phyloP scores from a whole-genome alignment of 176 grass and related monocot genomes.

The Calamus simplicifolius region DNA sequence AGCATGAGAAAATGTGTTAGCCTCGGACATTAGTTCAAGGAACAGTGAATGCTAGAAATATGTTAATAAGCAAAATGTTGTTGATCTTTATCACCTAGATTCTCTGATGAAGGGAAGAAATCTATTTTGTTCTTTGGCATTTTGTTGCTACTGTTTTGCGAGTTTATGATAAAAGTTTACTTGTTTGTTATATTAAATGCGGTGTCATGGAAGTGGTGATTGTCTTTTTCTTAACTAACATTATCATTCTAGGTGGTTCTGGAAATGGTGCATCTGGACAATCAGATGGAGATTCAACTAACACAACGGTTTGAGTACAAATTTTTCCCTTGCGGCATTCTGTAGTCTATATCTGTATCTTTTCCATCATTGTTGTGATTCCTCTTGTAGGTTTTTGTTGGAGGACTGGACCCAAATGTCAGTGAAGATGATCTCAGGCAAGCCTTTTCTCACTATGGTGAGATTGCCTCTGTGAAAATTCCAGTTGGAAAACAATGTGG shows the following conservation, averaged over 20 bases:
- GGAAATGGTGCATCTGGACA: conserved; percentile 53
- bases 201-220: neutral
- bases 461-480: conserved; percentile 91
- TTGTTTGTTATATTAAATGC: too few species aligned
- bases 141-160: too few species aligned
- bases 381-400: conserved; percentile 82
- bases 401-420: conserved; percentile 82
- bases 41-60: too few species aligned
- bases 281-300: conserved; percentile 78
- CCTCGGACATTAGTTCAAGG: too few species aligned
- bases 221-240: neutral
- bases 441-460: conserved; percentile 75
- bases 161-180: too few species aligned
- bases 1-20: too few species aligned
- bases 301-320: conserved; percentile 79
- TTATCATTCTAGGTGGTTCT: conserved; percentile 50
- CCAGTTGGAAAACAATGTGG: conserved; percentile 93
- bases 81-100: too few species aligned
- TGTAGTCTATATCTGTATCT: conserved; percentile 5
- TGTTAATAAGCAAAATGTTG: too few species aligned
- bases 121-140: too few species aligned
- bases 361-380: conserved; percentile 13
- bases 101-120: too few species aligned
- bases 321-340: conserved; percentile 15
- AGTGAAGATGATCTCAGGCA: conserved; percentile 89